Evolutionary conservation across 176 grass and related monocot species (phyloP), one percentile per base, ranked within the genome.

Genomic region (Rhynchospora pubera): DNA sequence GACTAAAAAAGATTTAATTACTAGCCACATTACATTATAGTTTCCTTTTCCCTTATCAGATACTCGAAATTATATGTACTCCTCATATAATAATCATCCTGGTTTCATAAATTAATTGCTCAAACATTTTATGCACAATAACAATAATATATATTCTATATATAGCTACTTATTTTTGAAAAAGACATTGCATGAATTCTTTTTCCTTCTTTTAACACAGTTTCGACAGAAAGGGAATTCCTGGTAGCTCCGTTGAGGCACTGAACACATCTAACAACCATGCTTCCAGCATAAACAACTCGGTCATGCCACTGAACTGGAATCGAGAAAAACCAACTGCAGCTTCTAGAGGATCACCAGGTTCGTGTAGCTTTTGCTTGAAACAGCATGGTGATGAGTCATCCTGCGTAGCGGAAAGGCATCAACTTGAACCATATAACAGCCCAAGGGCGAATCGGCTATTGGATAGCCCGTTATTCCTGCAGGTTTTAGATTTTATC

Each of bases 201-300:
- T 86, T 18, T 87, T 48, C 66, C n/a, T 75, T 14, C 6, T 15
- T 57, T 28, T 53, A 10, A 57, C 83, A 97, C 83, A 97, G 93
- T 78, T 60, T 64, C 71, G 89, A 83, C 39, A 78, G 22, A 18
- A 89, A 93, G 74, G 88, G 85, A 18, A 87, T 86, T 67, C 84
- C 87, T 0, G 90, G 84, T 80, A 91, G 91, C 67, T 91, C 91
- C 1, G 91, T 91, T 13, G 91, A 91, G 87, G 84, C 89, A 43
- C 10, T 92, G 71, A 52, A 52, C 46, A 65, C 79, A 64, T 63
- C 79, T 45, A 81, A 30, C n/a, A 11, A 44, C 19, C 58, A 65
- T 39, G 43, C 13, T 64, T 65, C 79, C 6, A 30, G 24, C 9
- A 18, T 62, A 11, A 79, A 68, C 9, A 28, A 34, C 9, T 12